Percentiles rank a stretch among this genome's conserved stretches.
phyloP scores from a whole-genome alignment of 2,329 filamentous ascomycete genomes.

The Scolecobasidium constrictum region DNA sequence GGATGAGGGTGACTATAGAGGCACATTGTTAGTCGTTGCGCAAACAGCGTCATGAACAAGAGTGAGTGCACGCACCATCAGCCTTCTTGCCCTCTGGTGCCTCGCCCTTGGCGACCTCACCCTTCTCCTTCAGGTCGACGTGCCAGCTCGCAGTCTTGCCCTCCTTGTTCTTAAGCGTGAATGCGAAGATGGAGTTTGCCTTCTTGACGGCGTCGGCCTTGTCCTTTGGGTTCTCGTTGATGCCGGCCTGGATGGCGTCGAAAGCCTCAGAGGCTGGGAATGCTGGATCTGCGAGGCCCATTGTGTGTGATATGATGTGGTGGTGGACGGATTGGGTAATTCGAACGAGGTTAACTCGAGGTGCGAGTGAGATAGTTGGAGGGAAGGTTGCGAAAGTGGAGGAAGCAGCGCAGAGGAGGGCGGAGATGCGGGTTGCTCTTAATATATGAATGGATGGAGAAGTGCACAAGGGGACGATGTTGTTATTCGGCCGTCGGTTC shows the following conservation, averaged over 20 bases:
- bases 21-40: background rate
- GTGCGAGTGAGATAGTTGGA: background rate
- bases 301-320: background rate
- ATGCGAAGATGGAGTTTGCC: slow-evolving; percentile 78
- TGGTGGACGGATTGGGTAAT: background rate
- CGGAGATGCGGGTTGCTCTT: no score
- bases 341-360: background rate
- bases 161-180: slow-evolving; percentile 78
- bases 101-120: slow-evolving; percentile 66
- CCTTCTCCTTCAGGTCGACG: slow-evolving; percentile 88
- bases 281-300: slow-evolving; percentile 26
- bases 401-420: background rate
- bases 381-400: background rate
- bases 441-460: no score
- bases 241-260: slow-evolving; percentile 68
- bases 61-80: slow-evolving; percentile 53
- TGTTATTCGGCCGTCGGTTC: background rate
- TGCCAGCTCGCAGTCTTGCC: slow-evolving; percentile 82
- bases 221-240: slow-evolving; percentile 58
- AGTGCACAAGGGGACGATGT: background rate
- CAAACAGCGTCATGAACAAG: no score
- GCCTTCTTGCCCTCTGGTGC: slow-evolving; percentile 63
- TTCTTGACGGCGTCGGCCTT: slow-evolving; percentile 83
- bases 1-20: slow-evolving; percentile 64
- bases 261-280: slow-evolving; percentile 90